These are phyloP conservation scores for Zarea fungicola DNA, from an alignment of 2,329 filamentous ascomycete genomes.

Conservation along the genomic window DNA sequence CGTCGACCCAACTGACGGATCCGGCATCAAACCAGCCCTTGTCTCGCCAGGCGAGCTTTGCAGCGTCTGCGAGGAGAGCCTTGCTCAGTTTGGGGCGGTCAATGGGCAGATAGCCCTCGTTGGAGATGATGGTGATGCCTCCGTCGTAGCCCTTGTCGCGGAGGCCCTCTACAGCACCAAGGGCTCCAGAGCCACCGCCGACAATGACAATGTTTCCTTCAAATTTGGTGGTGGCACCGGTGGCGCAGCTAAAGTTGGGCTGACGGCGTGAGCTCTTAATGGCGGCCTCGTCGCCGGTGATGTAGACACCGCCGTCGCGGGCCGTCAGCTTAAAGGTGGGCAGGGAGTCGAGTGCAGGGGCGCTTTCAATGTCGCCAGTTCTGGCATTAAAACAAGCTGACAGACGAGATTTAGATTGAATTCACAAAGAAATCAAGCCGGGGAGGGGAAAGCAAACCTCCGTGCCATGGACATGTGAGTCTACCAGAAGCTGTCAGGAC, in stretches of 20 bases:
- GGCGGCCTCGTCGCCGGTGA: slow-evolving; percentile 70
- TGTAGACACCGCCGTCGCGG: slow-evolving; percentile 77
- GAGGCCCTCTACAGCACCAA: slow-evolving; percentile 78
- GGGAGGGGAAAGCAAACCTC: slow-evolving; percentile 51
- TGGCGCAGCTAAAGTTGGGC: slow-evolving; percentile 67
- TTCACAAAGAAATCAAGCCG: background rate
- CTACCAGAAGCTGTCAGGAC: slow-evolving; percentile 76
- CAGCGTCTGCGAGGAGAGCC: slow-evolving; percentile 74
- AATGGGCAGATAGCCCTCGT: slow-evolving; percentile 80
- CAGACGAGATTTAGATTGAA: background rate
- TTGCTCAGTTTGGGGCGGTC: slow-evolving; percentile 96
- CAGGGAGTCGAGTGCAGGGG: slow-evolving; percentile 82
- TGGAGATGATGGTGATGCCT: slow-evolving; percentile 74
- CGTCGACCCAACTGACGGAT: slow-evolving; percentile 52
- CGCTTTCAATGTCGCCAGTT: slow-evolving; percentile 92
- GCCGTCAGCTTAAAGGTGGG: slow-evolving; percentile 75
- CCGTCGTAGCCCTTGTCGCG: slow-evolving; percentile 77
- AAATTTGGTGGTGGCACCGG: slow-evolving; percentile 37
- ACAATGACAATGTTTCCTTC: slow-evolving; percentile 74
- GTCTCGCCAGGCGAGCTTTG: slow-evolving; percentile 73
- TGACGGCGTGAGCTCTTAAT: slow-evolving; percentile 73
- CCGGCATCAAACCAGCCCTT: slow-evolving; percentile 69
- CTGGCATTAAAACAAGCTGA: slow-evolving; percentile 88
- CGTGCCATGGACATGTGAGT: slow-evolving; percentile 94
- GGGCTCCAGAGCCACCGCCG: slow-evolving; percentile 77